Base-by-base conservation (phyloP, 2,329 filamentous ascomycete genomes). In the Alternaria dauci region DNA sequence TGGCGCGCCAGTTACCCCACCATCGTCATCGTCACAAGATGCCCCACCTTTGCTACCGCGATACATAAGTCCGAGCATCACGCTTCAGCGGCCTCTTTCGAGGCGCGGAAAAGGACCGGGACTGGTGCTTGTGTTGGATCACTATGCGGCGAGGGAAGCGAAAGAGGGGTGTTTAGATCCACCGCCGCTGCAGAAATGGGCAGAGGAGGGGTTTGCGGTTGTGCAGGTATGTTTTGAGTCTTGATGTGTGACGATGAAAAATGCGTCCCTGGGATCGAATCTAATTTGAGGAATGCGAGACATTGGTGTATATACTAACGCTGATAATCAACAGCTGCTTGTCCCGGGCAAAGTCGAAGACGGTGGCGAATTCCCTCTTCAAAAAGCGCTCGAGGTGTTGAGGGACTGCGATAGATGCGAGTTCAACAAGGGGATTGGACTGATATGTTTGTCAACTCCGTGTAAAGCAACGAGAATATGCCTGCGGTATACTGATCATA, bases 131-230 rank as follows among this genome's bases (percentile, higher is more conserved):
- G 63, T 86, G 4, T 67, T 81, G 1, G 78, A 83, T 7, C 64
- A 75, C 46, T 71, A 71, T 39, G 69, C 76, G 43, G 65, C 51
- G 51, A 69, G 71, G 62, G 66, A 68, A 14, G 54, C 69, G 41
- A 75, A 71, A 34, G 79, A 80, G 28, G 74, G 75, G 48, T 79
- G 77, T 44, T 71, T 82, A 1, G 83, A 84, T 55, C 88, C 89
- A 0, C 81, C 84, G 8, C 86, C 87, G 0, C 69, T 86, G 14
- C 72, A 86, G 61, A 92, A 91, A 76, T 91, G 89, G 89, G 89
- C 88, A 0, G 89, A 92, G 71, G 89, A 92, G 72, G 88, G 89
- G 0, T 91, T 86, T 65, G 80, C 85, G 0, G 87, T 91, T 3
- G 86, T 81, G 0, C 84, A 89, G 71, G 62, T 63, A 63, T 44